Evolutionary conservation across 164 flowering plant species (phyloP).

Genomic region (Macadamia tetraphylla): DNA sequence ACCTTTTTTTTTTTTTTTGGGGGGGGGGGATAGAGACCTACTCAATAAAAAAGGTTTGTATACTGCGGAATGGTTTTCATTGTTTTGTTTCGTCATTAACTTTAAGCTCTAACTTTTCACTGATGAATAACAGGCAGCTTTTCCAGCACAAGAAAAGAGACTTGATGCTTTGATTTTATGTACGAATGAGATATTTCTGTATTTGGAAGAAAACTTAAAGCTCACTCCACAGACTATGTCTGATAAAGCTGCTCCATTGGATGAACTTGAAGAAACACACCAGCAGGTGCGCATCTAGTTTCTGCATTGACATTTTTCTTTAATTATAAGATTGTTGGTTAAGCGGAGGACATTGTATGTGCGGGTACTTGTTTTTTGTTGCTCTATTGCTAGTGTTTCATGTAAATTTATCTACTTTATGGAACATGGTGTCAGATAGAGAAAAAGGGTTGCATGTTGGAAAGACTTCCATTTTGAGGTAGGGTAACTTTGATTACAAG

Average conservation of each 20-base stretch:
- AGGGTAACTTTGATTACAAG: no score
- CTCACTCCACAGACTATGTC: constrained; percentile 71
- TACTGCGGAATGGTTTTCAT: background rate
- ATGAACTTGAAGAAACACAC: constrained; percentile 83
- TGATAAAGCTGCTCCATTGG: constrained; percentile 75
- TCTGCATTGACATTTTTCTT: background rate
- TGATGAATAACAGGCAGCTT: constrained; percentile 60
- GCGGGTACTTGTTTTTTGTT: no score
- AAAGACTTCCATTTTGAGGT: no score
- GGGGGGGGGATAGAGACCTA: background rate
- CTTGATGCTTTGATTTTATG: constrained; percentile 78
- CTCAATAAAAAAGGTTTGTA: no score
- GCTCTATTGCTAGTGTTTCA: no score
- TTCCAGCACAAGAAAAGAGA: constrained; percentile 84
- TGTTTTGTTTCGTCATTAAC: background rate
- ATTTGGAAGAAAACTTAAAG: constrained; percentile 87
- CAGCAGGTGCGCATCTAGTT: constrained; percentile 51
- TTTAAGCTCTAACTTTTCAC: constrained; percentile 5
- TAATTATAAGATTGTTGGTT: no score
- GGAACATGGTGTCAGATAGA: no score
- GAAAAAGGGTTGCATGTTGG: no score
- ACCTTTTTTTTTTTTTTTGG: no score
- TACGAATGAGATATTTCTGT: constrained; percentile 60
- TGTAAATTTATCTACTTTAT: no score
- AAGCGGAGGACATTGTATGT: no score